phyloP scores from a whole-genome alignment of 1,284 basidiomycete species.

The Sphagnurus paluster region DNA sequence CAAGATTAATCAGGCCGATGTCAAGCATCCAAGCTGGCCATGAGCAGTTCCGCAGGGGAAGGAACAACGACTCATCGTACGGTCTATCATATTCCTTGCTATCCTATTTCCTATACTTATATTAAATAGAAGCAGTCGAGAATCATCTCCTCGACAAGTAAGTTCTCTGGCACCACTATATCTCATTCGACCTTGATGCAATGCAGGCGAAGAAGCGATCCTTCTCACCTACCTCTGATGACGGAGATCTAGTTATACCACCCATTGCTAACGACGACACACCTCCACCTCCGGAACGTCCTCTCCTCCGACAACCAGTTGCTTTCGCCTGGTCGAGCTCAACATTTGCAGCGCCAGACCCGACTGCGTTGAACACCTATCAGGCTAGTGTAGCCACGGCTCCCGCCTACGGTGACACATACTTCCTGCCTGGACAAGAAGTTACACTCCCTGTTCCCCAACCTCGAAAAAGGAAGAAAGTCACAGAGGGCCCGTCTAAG shows the following conservation, averaged over 20 bases:
- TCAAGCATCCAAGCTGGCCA: slow-evolving; percentile 14
- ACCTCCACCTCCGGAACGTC: slow-evolving; percentile 45
- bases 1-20: slow-evolving; percentile 5
- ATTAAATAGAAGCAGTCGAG: slow-evolving; percentile 50
- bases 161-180: slow-evolving; percentile 21
- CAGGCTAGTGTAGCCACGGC: slow-evolving; percentile 36
- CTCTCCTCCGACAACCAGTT: slow-evolving; percentile 55
- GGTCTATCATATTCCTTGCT: slow-evolving; percentile 4
- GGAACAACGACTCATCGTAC: slow-evolving; percentile 32
- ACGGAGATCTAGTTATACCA: slow-evolving; percentile 40
- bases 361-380: slow-evolving; percentile 42
- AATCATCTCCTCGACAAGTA: slow-evolving; percentile 49
- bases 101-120: not conserved
- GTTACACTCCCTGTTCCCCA: slow-evolving; percentile 23
- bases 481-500: slow-evolving; percentile 27
- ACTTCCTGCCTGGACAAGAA: slow-evolving; percentile 54
- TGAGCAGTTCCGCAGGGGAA: slow-evolving; percentile 23
- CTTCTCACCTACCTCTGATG: slow-evolving; percentile 54
- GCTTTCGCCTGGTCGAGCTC: slow-evolving; percentile 39
- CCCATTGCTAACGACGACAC: slow-evolving; percentile 40
- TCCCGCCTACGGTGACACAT: slow-evolving; percentile 21
- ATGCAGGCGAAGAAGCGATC: slow-evolving; percentile 41
- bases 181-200: slow-evolving; percentile 2
- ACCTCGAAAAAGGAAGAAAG: slow-evolving; percentile 24
- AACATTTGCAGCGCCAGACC: slow-evolving; percentile 23